Conservation (phyloP, 179 eudicot species). For the Corrigiola litoralis region DNA sequence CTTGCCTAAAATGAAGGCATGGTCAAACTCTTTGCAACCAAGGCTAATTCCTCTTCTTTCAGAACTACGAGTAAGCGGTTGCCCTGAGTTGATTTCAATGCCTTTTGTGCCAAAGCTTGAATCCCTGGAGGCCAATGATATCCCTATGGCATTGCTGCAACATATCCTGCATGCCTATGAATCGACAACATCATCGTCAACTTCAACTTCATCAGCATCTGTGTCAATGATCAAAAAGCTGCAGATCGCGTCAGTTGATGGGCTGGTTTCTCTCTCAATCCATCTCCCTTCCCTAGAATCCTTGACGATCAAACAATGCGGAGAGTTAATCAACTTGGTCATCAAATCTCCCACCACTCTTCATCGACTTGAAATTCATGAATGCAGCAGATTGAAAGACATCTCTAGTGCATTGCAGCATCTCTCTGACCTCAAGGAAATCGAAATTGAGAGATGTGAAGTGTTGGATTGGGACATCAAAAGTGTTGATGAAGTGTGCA, state of each 20-base stretch:
- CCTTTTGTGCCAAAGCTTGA: background rate
- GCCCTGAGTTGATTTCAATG: slow-evolving; percentile 7
- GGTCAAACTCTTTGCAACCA: background rate
- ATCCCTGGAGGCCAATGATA: background rate
- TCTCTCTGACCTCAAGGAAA: background rate
- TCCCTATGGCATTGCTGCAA: background rate
- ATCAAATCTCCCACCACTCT: background rate
- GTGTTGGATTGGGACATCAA: background rate
- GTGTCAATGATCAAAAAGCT: background rate
- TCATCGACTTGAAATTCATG: background rate
- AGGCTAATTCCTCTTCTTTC: background rate
- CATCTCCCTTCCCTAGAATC: background rate
- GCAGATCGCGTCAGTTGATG: background rate
- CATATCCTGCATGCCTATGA: no score
- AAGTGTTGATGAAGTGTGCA: background rate
- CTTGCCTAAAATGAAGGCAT: background rate
- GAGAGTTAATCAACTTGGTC: background rate
- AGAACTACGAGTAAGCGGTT: background rate
- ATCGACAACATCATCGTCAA: no score
- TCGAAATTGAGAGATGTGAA: background rate
- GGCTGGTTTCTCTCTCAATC: background rate
- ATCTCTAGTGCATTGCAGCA: background rate
- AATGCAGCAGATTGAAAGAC: background rate
- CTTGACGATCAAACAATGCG: background rate
- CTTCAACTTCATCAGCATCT: background rate